Evolutionary conservation across 345 rosid genomes (phyloP).

Genomic region (Arabidopsis arenosa): DNA sequence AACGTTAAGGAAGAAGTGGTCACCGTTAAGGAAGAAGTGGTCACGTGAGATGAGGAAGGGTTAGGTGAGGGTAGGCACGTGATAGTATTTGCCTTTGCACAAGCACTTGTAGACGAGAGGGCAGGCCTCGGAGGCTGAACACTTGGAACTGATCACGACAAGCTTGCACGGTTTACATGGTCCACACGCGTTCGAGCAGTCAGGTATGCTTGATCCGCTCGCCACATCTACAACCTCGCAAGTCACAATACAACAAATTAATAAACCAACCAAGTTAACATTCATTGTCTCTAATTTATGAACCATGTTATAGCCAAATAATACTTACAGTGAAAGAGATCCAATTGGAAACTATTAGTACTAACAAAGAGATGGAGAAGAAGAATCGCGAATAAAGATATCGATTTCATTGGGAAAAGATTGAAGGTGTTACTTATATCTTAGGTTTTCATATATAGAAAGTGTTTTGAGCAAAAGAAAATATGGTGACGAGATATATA

Average conservation of each 20-base stretch:
- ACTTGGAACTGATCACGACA: slow-evolving; percentile 83
- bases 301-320: slow-evolving; percentile 9
- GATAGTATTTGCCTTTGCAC: slow-evolving; percentile 87
- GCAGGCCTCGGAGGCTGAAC: slow-evolving; percentile 79
- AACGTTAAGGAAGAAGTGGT: neutral
- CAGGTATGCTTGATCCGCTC: slow-evolving; percentile 87
- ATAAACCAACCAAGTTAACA: neutral
- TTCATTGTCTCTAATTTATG: neutral
- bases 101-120: slow-evolving; percentile 85
- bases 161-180: slow-evolving; percentile 91
- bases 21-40: neutral
- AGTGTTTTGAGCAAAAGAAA: neutral
- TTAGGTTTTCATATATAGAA: neutral
- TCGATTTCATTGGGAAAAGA: slow-evolving; percentile 12
- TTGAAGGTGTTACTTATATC: neutral
- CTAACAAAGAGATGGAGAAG: slow-evolving; percentile 40
- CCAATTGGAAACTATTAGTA: slow-evolving; percentile 18
- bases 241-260: neutral
- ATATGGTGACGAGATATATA: slow-evolving; percentile 34
- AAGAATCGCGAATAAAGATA: slow-evolving; percentile 18
- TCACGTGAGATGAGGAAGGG: slow-evolving; percentile 11
- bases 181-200: slow-evolving; percentile 89
- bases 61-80: slow-evolving; percentile 60
- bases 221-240: slow-evolving; percentile 40
- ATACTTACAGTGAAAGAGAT: slow-evolving; percentile 35